Evolutionary conservation across 352 stramenopile genomes (phyloP), one percentile per base, ranked within the genome.

Genomic region (Globisporangium solare): DNA sequence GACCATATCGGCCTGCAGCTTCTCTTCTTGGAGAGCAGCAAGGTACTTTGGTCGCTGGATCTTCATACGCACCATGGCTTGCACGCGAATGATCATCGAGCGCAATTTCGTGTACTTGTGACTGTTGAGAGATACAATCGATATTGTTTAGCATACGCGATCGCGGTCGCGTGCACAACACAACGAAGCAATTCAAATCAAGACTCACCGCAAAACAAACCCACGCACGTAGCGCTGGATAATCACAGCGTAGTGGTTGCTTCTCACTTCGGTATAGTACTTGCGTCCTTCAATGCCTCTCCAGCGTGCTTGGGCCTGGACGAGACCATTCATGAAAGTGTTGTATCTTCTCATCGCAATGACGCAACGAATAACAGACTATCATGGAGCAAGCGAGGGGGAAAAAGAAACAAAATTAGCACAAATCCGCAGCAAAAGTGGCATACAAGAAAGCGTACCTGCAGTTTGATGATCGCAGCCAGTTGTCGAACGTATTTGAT

Each of bases 271-370:
- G 10, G 68, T 60, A n/a, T 79, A 81, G 45, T 86, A 22, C 53
- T 78, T 81, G 47, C 83, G 83, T 12, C 76, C 83, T 48, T 79
- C 61, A 60, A 88, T 78, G 42, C 84, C 84, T 63, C 84, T 71
- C 74, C 83, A 89, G 20, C 63, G 84, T 13, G 84, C 84, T 58
- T 94, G 84, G 4, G 68, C 58, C 51, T 70, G 64, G 17, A 81
- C 73, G 37, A 92, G 61, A 17, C 82, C 84, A 14, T 77, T 79
- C 22, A 83, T 53, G 61, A 94, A 90, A n/a, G 76, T 87, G 67
- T 87, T 86, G 80, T 91, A 94, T 56, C 82, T 75, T 39, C 78
- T 77, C 84, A 94, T 94, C 8, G 80, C 75, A 39, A 86, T 86
- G 2, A 94, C 82, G 45, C 84, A 94, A 32, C 83, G 79, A 61